Evolutionary conservation across 805 yeast species (phyloP), one percentile per base, ranked within the genome.

Genomic region (Starmerella gropengiesseri): DNA sequence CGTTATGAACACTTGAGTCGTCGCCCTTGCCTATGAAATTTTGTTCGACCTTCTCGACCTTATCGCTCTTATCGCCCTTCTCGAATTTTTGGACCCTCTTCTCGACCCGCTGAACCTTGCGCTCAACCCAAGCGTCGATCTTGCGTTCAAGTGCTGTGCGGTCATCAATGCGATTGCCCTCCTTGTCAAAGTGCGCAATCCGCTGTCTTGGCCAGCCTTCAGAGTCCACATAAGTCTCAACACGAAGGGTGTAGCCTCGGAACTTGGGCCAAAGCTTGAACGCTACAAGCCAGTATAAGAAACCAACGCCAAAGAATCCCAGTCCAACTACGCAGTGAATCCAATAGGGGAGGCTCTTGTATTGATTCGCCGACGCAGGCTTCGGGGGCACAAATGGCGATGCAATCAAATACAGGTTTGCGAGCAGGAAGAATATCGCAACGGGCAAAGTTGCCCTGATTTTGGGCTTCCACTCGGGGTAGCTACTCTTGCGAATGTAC

Each of bases 301-400:
- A 51, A 8, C 62, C 62, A 49, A 84, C 89, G 37, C 76, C 58
- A 12, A 69, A 79, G 35, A 82, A 68, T 50, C 80, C 86, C 77
- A 85, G 73, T 11, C 86, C 78, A n/a, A 80, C 83, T 38, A 81
- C 91, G 57, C 85, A 77, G 59, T 81, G 87, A 44, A 77, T 68
- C 69, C 75, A 82, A 64, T 82, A 82, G 22, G 93, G 93, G 54
- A 82, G 64, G 38, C 59, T 51, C n/a, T 73, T 60, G 67, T 82
- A 82, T 41, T 82, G 86, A 28, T 70, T 67, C 14, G 38, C 42
- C 14, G 30, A 19, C 9, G 33, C 20, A 6, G 26, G 40, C 62
- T 80, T 78, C 37, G 93, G 93, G 34, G 91, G 85, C 48, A 82
- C 69, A 57, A 79, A 82, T 38, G 93, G 93, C 25, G 89, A 87